Conservation (phyloP, 768 basidiomycete genomes). For the Kwoniella sp. region DNA sequence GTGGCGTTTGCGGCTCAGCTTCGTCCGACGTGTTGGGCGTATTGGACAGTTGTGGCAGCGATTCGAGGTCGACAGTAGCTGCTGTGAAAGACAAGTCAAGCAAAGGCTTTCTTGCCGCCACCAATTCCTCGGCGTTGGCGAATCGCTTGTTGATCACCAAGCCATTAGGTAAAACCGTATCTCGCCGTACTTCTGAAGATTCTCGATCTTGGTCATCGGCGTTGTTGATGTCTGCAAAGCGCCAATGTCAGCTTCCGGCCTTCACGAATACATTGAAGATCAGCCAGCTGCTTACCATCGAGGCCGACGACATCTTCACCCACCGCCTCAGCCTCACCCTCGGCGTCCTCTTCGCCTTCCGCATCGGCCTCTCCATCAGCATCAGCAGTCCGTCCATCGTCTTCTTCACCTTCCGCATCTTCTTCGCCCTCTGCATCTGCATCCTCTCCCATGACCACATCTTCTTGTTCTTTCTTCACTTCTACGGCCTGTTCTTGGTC, state of each 20-base stretch:
- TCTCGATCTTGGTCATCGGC: constrained; percentile 28
- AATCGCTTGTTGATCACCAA: constrained; percentile 43
- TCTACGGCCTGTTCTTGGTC: constrained; percentile 33
- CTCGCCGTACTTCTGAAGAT: constrained; percentile 21
- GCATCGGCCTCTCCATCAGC: constrained; percentile 44
- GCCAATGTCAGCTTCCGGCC: background rate
- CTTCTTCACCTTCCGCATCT: constrained; percentile 50
- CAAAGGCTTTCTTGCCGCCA: constrained; percentile 34
- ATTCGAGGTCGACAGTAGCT: constrained; percentile 34
- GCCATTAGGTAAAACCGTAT: constrained; percentile 36
- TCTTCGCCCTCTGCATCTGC: constrained; percentile 28
- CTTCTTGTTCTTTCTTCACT: constrained; percentile 21
- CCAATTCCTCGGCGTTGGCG: constrained; percentile 33
- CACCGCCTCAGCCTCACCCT: constrained; percentile 27
- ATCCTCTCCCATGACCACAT: constrained; percentile 24
- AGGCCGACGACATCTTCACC: constrained; percentile 40
- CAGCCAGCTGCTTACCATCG: constrained; percentile 26
- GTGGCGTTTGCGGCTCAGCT: constrained; percentile 23
- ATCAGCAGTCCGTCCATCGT: constrained; percentile 54
- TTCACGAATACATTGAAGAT: background rate
- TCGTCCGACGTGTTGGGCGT: constrained; percentile 7
- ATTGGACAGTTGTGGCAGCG: constrained; percentile 18
- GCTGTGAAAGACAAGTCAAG: constrained; percentile 32
- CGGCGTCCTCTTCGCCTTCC: constrained; percentile 57
- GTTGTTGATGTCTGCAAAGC: constrained; percentile 29